Evolutionary conservation across 2,329 filamentous ascomycete species (phyloP), one percentile per base, ranked within the genome.

Genomic region (Colletotrichum spinosum): DNA sequence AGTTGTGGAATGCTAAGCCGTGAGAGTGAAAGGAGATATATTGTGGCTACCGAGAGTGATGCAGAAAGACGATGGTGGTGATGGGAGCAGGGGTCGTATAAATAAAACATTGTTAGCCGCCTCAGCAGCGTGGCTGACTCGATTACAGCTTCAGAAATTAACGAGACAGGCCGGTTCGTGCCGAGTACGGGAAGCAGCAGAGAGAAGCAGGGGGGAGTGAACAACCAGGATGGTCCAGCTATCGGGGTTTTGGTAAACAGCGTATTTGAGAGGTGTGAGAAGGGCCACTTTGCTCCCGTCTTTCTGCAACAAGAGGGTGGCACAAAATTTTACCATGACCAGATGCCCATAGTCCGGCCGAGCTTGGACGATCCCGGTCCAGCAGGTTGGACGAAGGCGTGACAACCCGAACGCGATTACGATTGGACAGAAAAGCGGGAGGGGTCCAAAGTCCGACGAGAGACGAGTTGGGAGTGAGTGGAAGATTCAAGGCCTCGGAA

Each of bases 331-430:
- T 49, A 38, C n/a, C n/a, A n/a, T 15, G 13, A 12, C 38, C 44
- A 33, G 46, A 34, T 37, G 38, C 35, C 39, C 41, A 49, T 17
- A 17, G 33, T 39, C 17, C 13, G 25, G 17, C 37, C 10, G 45
- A 46, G 52, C 45, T 41, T 48, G 57, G 39, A 48, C 45, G 44
- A 61, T 15, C 42, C 48, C 12, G 15, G 51, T 61, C 15, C 15
- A 25, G 39, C 34, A 37, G 39, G 45, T 50, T 34, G 39, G 38
- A 52, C 42, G 25, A 15, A 15, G 25, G 37, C 33, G 15, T 15
- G 38, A 41, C 17, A 37, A 62, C n/a, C 51, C 62, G 62, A 65
- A 65, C 48, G 17, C 62, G 62, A 62, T 39, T 65, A 65, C 58
- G 62, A 42, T 17, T 60, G 46, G 45, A 15, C 17, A 7, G 42